A percentile compares a stretch with the other conserved stretches of the same genome.
These are phyloP conservation scores for Durio zibethinus DNA, from an alignment of 345 rosid species.

Conservation along the genomic window DNA sequence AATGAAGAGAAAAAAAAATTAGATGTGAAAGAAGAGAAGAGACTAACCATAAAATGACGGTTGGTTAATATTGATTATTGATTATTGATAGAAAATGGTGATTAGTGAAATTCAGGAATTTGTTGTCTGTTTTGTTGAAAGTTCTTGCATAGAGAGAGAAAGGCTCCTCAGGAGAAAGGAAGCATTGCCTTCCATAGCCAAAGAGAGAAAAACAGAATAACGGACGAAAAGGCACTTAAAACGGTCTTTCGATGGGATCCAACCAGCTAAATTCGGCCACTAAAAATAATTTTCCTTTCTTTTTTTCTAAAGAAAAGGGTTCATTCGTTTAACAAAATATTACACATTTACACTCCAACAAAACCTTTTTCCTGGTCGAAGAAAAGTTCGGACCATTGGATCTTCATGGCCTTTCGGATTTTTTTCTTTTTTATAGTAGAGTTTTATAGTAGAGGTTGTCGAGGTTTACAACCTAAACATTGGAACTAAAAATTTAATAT, in stretches of 20 bases:
- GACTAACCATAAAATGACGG: constrained; percentile 23
- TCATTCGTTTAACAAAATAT: no score
- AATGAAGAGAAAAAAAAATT: neutral
- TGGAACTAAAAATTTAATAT: no score
- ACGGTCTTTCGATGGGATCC: constrained; percentile 32
- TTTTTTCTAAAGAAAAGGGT: no score
- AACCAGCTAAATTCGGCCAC: constrained; percentile 20
- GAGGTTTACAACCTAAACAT: no score
- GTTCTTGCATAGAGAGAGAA: neutral
- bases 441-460: no score
- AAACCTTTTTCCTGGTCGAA: no score
- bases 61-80: neutral
- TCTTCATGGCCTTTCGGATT: no score
- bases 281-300: neutral
- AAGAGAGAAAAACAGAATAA: constrained; percentile 28
- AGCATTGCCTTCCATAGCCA: neutral
- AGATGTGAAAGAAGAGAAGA: neutral
- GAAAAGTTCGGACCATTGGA: no score
- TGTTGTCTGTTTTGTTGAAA: constrained; percentile 8
- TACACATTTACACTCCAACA: no score
- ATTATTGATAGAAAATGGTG: neutral
- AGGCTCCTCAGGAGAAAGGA: constrained; percentile 7
- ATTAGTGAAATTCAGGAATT: neutral
- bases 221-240: constrained; percentile 32
- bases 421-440: no score